Conservation (phyloP, 495 filamentous ascomycete genomes). For the Aspergillus baeticus region DNA sequence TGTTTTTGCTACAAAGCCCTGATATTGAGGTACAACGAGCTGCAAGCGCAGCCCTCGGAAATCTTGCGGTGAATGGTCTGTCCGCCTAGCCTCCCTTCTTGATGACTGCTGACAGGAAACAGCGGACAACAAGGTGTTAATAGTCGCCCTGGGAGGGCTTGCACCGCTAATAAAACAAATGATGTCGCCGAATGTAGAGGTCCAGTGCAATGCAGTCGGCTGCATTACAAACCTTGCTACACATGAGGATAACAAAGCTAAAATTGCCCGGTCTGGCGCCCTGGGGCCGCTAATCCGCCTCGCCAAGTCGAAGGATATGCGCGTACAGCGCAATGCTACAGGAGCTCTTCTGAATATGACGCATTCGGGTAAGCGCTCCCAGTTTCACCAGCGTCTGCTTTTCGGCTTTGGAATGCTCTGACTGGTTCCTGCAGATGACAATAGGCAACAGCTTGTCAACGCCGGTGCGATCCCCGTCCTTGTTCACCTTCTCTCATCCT, state of each 20-base stretch:
- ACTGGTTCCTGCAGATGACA: conserved; percentile 68
- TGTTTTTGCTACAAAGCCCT: conserved; percentile 89
- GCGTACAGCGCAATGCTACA: conserved; percentile 95
- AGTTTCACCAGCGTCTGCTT: not conserved
- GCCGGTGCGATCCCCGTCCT: conserved; percentile 95
- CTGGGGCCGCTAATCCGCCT: conserved; percentile 85
- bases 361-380: conserved; percentile 74
- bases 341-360: conserved; percentile 98
- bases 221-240: conserved; percentile 98
- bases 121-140: conserved; percentile 97
- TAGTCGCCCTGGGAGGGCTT: conserved; percentile 88
- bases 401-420: not conserved
- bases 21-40: conserved; percentile 98
- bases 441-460: conserved; percentile 93
- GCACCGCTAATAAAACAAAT: conserved; percentile 94
- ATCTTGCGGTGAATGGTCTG: conserved; percentile 95
- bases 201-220: conserved; percentile 98
- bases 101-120: conserved; percentile 43
- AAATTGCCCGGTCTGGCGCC: conserved; percentile 93
- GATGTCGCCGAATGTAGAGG: conserved; percentile 98
- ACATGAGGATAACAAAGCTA: conserved; percentile 98
- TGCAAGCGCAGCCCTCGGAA: conserved; percentile 92
- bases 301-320: conserved; percentile 97
- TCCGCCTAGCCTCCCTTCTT: not conserved
- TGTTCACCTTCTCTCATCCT: conserved; percentile 86